phyloP scores from a whole-genome alignment of 2,329 filamentous ascomycete species.

The Pseudogymnoascus sp. region DNA sequence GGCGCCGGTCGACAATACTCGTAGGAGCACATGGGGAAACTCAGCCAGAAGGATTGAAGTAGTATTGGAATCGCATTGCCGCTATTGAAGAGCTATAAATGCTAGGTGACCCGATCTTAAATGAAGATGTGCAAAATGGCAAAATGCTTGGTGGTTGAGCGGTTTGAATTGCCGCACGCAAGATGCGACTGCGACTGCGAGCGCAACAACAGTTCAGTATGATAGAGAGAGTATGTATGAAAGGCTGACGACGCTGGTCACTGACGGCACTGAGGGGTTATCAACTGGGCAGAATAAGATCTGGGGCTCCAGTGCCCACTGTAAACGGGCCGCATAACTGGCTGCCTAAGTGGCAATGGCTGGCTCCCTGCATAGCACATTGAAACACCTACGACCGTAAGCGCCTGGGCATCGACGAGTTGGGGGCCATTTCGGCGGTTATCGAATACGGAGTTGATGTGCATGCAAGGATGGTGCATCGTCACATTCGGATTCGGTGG shows the following conservation, averaged over 20 bases:
- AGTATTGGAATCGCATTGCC: not conserved
- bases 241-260: not conserved
- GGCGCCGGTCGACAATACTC: no score
- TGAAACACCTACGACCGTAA: not conserved
- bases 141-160: not conserved
- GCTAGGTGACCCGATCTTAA: not conserved
- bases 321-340: not conserved
- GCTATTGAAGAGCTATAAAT: constrained; percentile 1
- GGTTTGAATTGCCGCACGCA: not conserved
- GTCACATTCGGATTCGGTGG: not conserved
- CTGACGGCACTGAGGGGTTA: constrained; percentile 1
- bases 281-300: not conserved
- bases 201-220: not conserved
- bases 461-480: constrained; percentile 3
- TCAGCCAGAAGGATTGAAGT: not conserved
- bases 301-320: not conserved
- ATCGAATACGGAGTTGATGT: constrained; percentile 1
- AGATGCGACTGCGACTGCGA: not conserved
- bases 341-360: not conserved
- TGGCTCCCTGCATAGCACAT: not conserved
- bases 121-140: not conserved
- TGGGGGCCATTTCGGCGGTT: constrained; percentile 1
- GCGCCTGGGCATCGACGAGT: constrained; percentile 2
- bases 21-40: not conserved
- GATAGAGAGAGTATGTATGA: not conserved